Base-by-base conservation (phyloP, 805 yeast species). In the Myxozyma melibiosi region DNA sequence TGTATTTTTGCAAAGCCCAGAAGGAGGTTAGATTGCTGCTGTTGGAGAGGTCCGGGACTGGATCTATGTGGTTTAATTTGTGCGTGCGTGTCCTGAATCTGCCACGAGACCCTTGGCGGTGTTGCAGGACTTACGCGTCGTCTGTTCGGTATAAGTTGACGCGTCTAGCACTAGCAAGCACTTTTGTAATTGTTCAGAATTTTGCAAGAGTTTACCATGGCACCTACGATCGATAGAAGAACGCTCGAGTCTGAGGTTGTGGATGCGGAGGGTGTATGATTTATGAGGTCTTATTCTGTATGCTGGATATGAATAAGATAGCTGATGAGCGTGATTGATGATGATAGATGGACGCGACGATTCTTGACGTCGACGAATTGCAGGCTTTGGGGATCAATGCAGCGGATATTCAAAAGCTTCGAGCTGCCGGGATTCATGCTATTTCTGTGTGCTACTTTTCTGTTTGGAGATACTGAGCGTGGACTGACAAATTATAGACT, bases 371-470 rank as follows among this genome's bases (percentile, higher is more conserved):
- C 18, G 66, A 62, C 27, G 65, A 62, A 47, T 50, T 62, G 14
- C 66, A 62, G 53, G 61, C 42, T 18, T 28, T 59, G 9, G 92
- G 92, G 0, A 84, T 87, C 55, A 83, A 86, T 61, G 80, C 81
- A 2, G 79, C 85, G n/a, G 94, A 87, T 70, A 81, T 87, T 59
- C 80, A 80, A 53, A 86, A 86, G 68, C 73, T 86, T 61, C 84
- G 82, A 67, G 73, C 82, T 2, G 83, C 83, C 40, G 92, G 92
- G 0, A 80, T 84, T 50, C 85, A 80, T 67, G 84, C 90, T 2
- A 80, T 87, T 33, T 78, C 82, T 18, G 90, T 83, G 71, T 68
- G 83, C 63, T 66, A 68, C 62, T 72, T 18, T 20, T 18, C 34
- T n/a, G 9, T n/a, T 44, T 18, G 16, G 5, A 16, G 4, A 34